phyloP scores from a whole-genome alignment of 75 land plant genomes.

The Isoetes taiwanensis region DNA sequence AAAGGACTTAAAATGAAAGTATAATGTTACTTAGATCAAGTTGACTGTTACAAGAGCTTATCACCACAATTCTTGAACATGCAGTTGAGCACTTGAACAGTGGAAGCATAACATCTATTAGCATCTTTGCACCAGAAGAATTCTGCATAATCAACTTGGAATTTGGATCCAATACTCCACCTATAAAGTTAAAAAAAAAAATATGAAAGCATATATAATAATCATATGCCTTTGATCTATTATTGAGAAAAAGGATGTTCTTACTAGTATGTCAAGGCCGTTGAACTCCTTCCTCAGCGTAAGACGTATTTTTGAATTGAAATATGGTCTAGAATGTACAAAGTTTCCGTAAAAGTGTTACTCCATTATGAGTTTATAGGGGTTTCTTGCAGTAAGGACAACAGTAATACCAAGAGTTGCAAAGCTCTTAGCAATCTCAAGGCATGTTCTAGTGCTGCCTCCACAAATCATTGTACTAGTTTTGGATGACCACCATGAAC shows the following conservation, averaged over 20 bases:
- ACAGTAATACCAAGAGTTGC: slow-evolving; percentile 39
- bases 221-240: too few relatives aligned
- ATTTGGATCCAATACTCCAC: slow-evolving; percentile 35
- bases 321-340: too few relatives aligned
- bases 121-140: slow-evolving; percentile 40
- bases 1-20: too few relatives aligned
- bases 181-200: too few relatives aligned
- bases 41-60: slow-evolving; percentile 56
- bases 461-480: slow-evolving; percentile 52
- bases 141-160: slow-evolving; percentile 40
- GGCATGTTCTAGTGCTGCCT: slow-evolving; percentile 48
- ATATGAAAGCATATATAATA: too few relatives aligned
- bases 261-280: too few relatives aligned
- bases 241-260: too few relatives aligned
- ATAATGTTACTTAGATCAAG: slow-evolving; percentile 26
- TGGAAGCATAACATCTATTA: slow-evolving; percentile 50
- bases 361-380: too few relatives aligned
- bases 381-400: slow-evolving; percentile 46
- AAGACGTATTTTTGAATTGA: too few relatives aligned
- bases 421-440: slow-evolving; percentile 28
- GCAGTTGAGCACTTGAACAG: slow-evolving; percentile 33
- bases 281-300: too few relatives aligned
- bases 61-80: slow-evolving; percentile 40
- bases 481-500: slow-evolving; percentile 44
- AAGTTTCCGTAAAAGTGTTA: too few relatives aligned